Evolutionary conservation across 257 asterid species (phyloP).

Genomic region (Fraxinus anomala): DNA sequence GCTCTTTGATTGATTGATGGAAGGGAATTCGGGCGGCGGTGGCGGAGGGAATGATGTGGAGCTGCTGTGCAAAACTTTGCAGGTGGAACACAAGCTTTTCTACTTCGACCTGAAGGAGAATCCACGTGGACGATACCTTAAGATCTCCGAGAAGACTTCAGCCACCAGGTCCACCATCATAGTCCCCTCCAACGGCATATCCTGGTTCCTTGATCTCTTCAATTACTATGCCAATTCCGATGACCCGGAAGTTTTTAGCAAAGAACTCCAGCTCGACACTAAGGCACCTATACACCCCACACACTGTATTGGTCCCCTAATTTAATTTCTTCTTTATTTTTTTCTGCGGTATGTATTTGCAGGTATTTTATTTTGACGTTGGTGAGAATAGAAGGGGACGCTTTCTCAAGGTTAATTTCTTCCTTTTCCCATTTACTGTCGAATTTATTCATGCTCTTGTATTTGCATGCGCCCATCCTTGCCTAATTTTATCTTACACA

Average conservation of each 20-base stretch:
- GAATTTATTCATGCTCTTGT: neutral
- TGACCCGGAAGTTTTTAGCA: constrained; percentile 79
- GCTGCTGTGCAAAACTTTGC: constrained; percentile 83
- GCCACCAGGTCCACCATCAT: constrained; percentile 96
- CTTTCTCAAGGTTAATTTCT: constrained; percentile 75
- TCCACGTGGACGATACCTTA: constrained; percentile 92
- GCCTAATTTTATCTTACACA: neutral
- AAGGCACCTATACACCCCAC: constrained; percentile 50
- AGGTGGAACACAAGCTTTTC: constrained; percentile 96
- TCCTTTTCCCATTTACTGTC: constrained; percentile 3
- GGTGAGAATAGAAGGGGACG: constrained; percentile 99
- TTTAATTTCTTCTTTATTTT: constrained; percentile 14
- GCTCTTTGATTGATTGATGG: constrained; percentile 43
- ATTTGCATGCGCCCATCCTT: constrained; percentile 3
- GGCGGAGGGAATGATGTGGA: constrained; percentile 92
- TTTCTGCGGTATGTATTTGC: constrained; percentile 29
- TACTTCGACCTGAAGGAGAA: constrained; percentile 98
- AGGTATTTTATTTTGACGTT: constrained; percentile 92
- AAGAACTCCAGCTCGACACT: constrained; percentile 92
- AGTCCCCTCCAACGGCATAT: constrained; percentile 85
- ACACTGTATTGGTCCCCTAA: neutral
- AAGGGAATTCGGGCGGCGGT: constrained; percentile 63
- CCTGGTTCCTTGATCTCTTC: constrained; percentile 98
- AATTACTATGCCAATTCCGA: constrained; percentile 89
- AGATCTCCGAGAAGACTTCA: constrained; percentile 96